Base-by-base conservation (phyloP, 2,329 filamentous ascomycete species). In the Talaromyces islandicus region DNA sequence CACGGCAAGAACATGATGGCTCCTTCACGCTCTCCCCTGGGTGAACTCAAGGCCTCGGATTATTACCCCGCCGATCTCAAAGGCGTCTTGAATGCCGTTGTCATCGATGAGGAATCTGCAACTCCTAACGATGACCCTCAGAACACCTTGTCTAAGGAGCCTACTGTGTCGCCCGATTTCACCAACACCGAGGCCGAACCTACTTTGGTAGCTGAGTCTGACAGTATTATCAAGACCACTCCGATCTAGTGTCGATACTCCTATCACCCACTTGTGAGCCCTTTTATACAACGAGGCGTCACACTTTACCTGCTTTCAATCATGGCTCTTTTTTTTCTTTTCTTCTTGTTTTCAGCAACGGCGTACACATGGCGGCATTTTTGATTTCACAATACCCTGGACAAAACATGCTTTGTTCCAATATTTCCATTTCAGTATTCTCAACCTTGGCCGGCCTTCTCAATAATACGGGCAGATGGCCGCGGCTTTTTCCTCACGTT, bases 21-120 rank as follows among this genome's bases (percentile, higher is more conserved):
- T 19, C 78, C 88, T 25, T 83, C 87, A 68, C 84, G 89, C 25
- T 77, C 81, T 5, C 87, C 88, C 0, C 78, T 92, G 1, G 83
- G 83, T 9, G 87, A 90, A 69, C 83, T 92, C 68, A 82, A 86
- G 58, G 83, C 84, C 1, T 78, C 83, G 21, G 86, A 90, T 54
- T 91, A 85, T 68, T 90, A 88, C 67, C 81, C 85, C 3, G 80
- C 84, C 17, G 88, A 85, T 4, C 88, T 84, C 63, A 84, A 89
- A 68, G 83, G 83, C 63, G 78, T 81, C 1, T 85, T 83, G 0
- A 79, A 88, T 32, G 77, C 89, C 53, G 74, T 89, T 14, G 75
- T 90, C 1, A 81, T 83, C n/a, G 85, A 77, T 7, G 85, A 88
- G 41, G 83, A 85, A 7, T 57, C 24, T 11, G 5, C 57, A 21